Base-by-base conservation (phyloP, 2,329 filamentous ascomycete species). In the Periconia macrospinosa region DNA sequence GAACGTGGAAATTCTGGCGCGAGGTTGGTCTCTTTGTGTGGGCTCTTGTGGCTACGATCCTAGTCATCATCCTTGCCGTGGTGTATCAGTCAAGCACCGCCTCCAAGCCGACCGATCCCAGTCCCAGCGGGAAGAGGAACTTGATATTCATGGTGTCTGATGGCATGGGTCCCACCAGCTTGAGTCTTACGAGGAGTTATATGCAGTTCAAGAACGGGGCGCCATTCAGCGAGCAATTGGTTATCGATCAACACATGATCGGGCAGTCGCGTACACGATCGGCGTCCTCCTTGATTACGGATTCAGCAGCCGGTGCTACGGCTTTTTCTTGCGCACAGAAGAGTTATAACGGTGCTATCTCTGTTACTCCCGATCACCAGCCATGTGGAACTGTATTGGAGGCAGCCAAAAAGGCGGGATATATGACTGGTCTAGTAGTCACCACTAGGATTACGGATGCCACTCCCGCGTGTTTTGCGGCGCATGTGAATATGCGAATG, bases 131-230 rank as follows among this genome's bases (percentile, higher is more conserved):
- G 49, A 99, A 97, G 81, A 85, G 91, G 50, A 99, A 97, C 75
- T 81, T 99, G 49, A 88, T 99, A 65, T 97, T 99, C 80, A 99
- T 99, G 94, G 93, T 99, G 37, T 96, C 91, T 0, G 94, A 99
- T 73, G 94, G 94, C 68, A 99, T 99, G 94, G 94, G 94, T 0
- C 94, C 94, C 8, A 91, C 94, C 9, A 93, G 91, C 64, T 81
- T 99, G 50, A 89, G 89, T 23, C 76, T 99, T 71, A 96, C 94
- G 7, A 84, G 94, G 52, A 90, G 87, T 69, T 99, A 89, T 78
- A 86, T 90, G 61, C 94, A 99, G 74, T 84, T 88, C 62, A 81
- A 87, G 50, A 83, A 90, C 40, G 85, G 82, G 6, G 80, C 95
- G n/a, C 87, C 90, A 1, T 83, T 83, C 61, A 83, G 87, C 65